Base-by-base conservation (phyloP, 1,284 basidiomycete genomes). In the Mrakiaceae sp. region DNA sequence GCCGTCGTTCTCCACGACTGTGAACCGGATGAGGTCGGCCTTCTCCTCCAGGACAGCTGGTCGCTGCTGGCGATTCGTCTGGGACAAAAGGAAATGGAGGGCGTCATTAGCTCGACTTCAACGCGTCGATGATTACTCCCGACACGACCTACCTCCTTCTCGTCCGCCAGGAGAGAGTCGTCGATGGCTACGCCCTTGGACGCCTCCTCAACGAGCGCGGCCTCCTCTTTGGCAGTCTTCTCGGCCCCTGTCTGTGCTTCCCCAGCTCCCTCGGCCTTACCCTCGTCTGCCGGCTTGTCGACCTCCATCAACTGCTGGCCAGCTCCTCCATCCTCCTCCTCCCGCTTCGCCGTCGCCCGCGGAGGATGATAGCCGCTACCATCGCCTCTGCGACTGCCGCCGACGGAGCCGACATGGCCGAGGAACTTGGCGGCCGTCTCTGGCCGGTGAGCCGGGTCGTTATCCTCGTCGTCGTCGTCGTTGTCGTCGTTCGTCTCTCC, bases 1-100 rank as follows among this genome's bases (percentile, higher is more conserved):
- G 8, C 59, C 42, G 57, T 66, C 64, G 47, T 66, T 66, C 50
- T 66, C 57, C 27, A 66, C 54, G 16, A 66, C 64, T 6, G 60
- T 48, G 49, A 66, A 66, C 12, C 64, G 54, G 11, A 66, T 66
- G 43, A 66, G 55, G 12, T 60, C 44, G 10, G 55, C 44, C 11
- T 49, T 40, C 47, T 66, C 64, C 14, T 66, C 64, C 2, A 66
- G 60, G 7, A 57, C 64, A 9, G 64, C 64, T 12, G 64, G 64
- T 39, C 60, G 60, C 8, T 57, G 60, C 56, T 56, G 53, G 40
- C 64, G 64, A 14, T 59, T 50, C 39, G 51, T 54, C 64, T 66
- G 44, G 11, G 44, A 2, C 14, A n/a, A 49, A 7, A 60, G 44
- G 9, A 44, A 48, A 43, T 12, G n/a, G 39, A 39, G 40, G 39